Conservation (phyloP, 2,329 filamentous ascomycete species). For the Curvularia lunata region DNA sequence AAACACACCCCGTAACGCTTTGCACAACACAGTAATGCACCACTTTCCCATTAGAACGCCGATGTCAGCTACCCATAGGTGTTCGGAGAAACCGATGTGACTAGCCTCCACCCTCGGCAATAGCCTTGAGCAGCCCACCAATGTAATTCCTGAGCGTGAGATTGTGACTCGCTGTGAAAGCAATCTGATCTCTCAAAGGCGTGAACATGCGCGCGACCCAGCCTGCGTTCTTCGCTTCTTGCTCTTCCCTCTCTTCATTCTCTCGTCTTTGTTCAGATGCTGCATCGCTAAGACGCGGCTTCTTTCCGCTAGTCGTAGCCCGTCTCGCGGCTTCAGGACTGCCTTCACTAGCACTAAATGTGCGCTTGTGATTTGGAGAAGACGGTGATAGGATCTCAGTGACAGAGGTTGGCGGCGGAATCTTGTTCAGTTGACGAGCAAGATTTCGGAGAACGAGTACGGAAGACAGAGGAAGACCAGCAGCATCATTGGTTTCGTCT, state of each 20-base stretch:
- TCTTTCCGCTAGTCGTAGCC: constrained; percentile 52
- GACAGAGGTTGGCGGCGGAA: constrained; percentile 36
- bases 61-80: not conserved
- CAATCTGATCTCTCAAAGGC: constrained; percentile 68
- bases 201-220: constrained; percentile 74
- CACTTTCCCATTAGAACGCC: not conserved
- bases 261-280: constrained; percentile 38
- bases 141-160: constrained; percentile 50
- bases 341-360: constrained; percentile 38
- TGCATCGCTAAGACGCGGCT: constrained; percentile 44
- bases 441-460: constrained; percentile 81
- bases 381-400: constrained; percentile 34
- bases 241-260: constrained; percentile 51
- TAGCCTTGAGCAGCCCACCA: constrained; percentile 44
- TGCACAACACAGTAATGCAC: not conserved
- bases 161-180: constrained; percentile 74
- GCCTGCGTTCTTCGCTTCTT: constrained; percentile 59
- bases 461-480: constrained; percentile 78
- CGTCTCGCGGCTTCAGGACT: constrained; percentile 34
- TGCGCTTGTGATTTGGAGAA: constrained; percentile 39
- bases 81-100: not conserved
- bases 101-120: constrained; percentile 42
- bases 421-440: constrained; percentile 58
- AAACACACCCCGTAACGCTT: not conserved
- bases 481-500: constrained; percentile 64